phyloP scores from a whole-genome alignment of 2,329 filamentous ascomycete genomes.

The Microdochium nivale region DNA sequence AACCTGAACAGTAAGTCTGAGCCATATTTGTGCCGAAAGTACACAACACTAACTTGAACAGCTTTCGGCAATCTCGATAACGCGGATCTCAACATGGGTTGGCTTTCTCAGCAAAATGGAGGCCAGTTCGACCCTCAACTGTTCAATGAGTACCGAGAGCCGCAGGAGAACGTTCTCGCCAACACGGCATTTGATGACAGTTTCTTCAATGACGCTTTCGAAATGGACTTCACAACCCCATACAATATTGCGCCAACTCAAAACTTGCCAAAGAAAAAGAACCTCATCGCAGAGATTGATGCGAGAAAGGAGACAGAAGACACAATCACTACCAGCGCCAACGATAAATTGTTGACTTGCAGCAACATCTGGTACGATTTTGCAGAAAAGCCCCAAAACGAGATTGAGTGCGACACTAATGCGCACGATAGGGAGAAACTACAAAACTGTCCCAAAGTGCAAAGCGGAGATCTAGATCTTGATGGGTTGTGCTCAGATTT shows the following conservation, averaged over 20 bases:
- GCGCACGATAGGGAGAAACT: slow-evolving; percentile 69
- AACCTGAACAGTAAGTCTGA: slow-evolving; percentile 40
- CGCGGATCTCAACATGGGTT: slow-evolving; percentile 55
- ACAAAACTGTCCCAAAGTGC: slow-evolving; percentile 78
- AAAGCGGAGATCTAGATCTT: slow-evolving; percentile 86
- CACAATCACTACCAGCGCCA: slow-evolving; percentile 52
- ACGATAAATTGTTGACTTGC: slow-evolving; percentile 63
- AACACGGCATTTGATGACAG: slow-evolving; percentile 62
- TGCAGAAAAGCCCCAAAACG: not conserved
- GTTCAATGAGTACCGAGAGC: slow-evolving; percentile 87
- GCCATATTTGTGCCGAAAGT: slow-evolving; percentile 29
- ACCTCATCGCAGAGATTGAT: slow-evolving; percentile 72
- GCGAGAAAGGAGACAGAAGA: slow-evolving; percentile 61
- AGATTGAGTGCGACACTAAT: not conserved
- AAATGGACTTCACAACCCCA: slow-evolving; percentile 71
- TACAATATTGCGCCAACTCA: slow-evolving; percentile 57
- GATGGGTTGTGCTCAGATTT: slow-evolving; percentile 89
- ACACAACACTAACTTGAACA: slow-evolving; percentile 9
- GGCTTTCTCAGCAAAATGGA: slow-evolving; percentile 71
- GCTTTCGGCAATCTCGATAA: slow-evolving; percentile 31
- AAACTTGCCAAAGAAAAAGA: slow-evolving; percentile 45
- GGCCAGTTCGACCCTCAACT: slow-evolving; percentile 85
- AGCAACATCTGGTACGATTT: slow-evolving; percentile 80
- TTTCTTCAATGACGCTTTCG: slow-evolving; percentile 69
- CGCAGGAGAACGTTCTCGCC: slow-evolving; percentile 69